Base-by-base conservation (phyloP, 2,329 filamentous ascomycete genomes). In the Phyllosticta capitalensis region DNA sequence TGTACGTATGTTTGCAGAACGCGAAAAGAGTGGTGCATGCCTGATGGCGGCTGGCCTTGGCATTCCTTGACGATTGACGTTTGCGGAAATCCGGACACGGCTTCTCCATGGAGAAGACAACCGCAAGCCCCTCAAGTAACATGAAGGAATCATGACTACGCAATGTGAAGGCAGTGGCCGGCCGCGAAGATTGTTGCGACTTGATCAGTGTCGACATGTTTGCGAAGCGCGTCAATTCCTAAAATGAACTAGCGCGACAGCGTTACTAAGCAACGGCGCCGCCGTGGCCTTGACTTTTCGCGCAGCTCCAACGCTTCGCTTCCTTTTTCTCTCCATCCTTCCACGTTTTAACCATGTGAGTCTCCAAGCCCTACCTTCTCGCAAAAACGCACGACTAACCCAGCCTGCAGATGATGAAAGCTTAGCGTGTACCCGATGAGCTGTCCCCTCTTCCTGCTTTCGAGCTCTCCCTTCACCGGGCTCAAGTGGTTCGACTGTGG, bases 281-380 rank as follows among this genome's bases (percentile, higher is more conserved):
- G 48, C 1, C 22, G 3, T 33, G 38, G 48, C 1, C 22, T 9
- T 33, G 38, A 57, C 49, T 53, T 22, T 48, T 38, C 19, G 5
- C 45, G 33, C 55, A 21, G n/a, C 33, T 54, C 33, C 51, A 51
- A 24, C 56, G 26, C 45, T n/a, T 54, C 64, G 63, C 60, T 58
- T 19, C 17, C 5, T 38, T 45, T n/a, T 61, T 64, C 64, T 73
- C 70, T 76, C 85, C 82, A 92, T 90, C 92, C 90, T 95, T 96
- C 92, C 91, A 55, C 90, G 92, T 96, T 95, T 95, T 95, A 88
- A 86, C 87, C 84, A 90, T 80, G 92, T 96, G 81, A 83, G 91
- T 84, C 62, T 58, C 58, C 56, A 52, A 54, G 45, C 52, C 33
- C 38, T 53, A 45, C 30, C 45, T 28, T 57, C 52, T 24, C 61